Base-by-base conservation (phyloP, 1,284 basidiomycete species). In the Rhodotorula sp. region DNA sequence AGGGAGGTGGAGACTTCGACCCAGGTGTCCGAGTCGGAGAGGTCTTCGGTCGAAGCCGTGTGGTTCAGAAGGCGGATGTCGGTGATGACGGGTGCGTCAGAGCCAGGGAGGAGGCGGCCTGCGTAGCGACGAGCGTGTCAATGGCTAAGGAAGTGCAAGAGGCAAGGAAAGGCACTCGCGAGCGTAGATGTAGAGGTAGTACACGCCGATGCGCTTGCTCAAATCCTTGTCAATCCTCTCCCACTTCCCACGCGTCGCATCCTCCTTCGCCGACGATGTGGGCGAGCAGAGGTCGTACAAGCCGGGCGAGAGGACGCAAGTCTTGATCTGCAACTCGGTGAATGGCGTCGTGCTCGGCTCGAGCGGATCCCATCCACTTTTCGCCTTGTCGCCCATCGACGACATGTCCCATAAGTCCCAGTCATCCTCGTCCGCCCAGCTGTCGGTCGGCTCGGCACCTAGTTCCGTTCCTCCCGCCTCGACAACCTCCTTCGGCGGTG, bases 201-300 rank as follows among this genome's bases (percentile, higher is more conserved):
- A 66, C 22, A 75, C 59, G 2, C 75, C 75, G 22, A 71, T 61
- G 26, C 62, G 65, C 50, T 69, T 69, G 46, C 70, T 74, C 11
- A 77, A 40, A 48, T 77, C 76, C 46, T 65, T 62, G 47, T 77
- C 73, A 46, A 77, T 65, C 8, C 75, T 61, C 28, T 67, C 62
- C 76, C 76, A 77, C 54, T 69, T 64, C 9, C 76, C 76, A 15
- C 70, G 51, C 7, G 64, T 58, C 22, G 73, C 71, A 24, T 76
- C 73, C 55, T 77, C 76, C 7, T 59, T 52, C 13, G 70, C 57
- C 7, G 65, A 65, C 20, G 62, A 62, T 2, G 67, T 60, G 16
- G 75, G 76, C 28, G 59, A 59, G 61, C 76, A 77, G 26, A 73
- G n/a, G 57, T 77, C 75, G 66, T 73, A 77, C 18, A 77, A 47